A percentile compares a stretch with the other conserved stretches of the same genome.
These are phyloP conservation scores for Cystofilobasidium bisporidii DNA, from an alignment of 768 basidiomycete genomes.

Conservation along the genomic window DNA sequence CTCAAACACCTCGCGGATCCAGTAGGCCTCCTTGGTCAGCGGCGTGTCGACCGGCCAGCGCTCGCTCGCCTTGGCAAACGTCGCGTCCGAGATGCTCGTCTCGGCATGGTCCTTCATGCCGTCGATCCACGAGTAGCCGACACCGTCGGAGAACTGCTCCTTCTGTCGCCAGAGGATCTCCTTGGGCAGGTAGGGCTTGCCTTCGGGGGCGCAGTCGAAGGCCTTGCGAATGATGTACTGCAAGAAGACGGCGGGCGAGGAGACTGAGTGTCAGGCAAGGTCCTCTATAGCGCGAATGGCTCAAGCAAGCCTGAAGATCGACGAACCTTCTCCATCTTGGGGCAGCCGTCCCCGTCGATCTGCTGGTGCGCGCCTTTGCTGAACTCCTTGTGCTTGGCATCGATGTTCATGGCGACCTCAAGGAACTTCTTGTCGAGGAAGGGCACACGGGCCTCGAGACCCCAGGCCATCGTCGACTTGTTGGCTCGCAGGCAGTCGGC, in stretches of 20 bases:
- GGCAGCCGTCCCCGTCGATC: slow-evolving; percentile 72
- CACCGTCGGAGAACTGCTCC: slow-evolving; percentile 98
- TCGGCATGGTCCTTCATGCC: slow-evolving; percentile 87
- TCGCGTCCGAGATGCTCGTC: slow-evolving; percentile 65
- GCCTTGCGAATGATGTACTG: slow-evolving; percentile 93
- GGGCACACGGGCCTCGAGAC: slow-evolving; percentile 93
- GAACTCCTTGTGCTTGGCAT: slow-evolving; percentile 81
- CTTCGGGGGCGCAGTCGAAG: slow-evolving; percentile 72
- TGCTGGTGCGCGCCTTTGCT: slow-evolving; percentile 64
- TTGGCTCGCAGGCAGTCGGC: slow-evolving; percentile 95
- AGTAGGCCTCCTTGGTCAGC: slow-evolving; percentile 94
- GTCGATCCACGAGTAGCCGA: slow-evolving; percentile 98
- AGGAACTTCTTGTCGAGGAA: slow-evolving; percentile 97
- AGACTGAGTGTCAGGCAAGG: too few relatives aligned
- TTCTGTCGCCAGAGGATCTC: slow-evolving; percentile 98
- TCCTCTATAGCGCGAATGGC: too few relatives aligned
- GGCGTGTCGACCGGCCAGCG: slow-evolving; percentile 74
- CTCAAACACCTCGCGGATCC: slow-evolving; percentile 85
- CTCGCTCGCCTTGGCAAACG: slow-evolving; percentile 58
- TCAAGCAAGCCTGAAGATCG: background rate
- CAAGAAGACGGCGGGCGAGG: background rate
- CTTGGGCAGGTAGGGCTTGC: slow-evolving; percentile 82
- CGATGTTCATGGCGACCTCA: slow-evolving; percentile 82
- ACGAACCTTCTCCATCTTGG: slow-evolving; percentile 86
- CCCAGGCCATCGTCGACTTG: slow-evolving; percentile 99